phyloP scores from a whole-genome alignment of 495 filamentous ascomycete genomes.

The Xylaria acuta region DNA sequence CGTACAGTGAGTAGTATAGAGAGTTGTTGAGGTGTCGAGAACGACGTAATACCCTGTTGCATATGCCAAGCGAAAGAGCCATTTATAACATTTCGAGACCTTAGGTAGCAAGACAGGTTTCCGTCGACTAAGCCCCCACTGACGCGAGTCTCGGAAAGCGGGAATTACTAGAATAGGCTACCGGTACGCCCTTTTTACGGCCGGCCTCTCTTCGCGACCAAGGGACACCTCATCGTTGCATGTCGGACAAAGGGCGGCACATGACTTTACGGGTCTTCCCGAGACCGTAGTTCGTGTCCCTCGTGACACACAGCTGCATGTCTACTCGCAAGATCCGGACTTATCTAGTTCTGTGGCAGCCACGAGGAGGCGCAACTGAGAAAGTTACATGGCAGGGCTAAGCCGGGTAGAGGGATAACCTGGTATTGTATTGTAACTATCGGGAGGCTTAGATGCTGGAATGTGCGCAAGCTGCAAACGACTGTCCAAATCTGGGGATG shows the following conservation, averaged over 20 bases:
- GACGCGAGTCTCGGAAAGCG: background rate
- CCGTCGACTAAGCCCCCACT: background rate
- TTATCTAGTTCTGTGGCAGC: background rate
- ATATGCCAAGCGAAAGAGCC: conserved; percentile 2
- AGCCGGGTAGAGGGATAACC: conserved; percentile 13
- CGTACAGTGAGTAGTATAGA: background rate
- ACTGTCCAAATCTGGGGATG: background rate
- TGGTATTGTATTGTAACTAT: background rate
- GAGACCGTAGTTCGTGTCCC: background rate
- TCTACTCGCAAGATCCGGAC: background rate
- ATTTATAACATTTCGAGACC: background rate
- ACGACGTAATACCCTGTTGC: background rate
- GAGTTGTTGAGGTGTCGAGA: background rate
- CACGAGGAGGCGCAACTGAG: background rate
- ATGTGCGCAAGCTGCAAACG: background rate
- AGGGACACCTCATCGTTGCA: background rate
- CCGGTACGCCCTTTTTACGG: background rate
- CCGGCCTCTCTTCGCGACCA: background rate
- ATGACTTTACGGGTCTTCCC: background rate
- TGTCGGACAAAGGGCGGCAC: conserved; percentile 1
- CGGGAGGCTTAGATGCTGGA: conserved; percentile 11
- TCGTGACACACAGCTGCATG: background rate
- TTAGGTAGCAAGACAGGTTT: background rate
- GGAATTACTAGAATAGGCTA: background rate
- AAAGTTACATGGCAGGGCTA: background rate